phyloP scores from a whole-genome alignment of 164 flowering plant genomes.

The Vitis rupestris region DNA sequence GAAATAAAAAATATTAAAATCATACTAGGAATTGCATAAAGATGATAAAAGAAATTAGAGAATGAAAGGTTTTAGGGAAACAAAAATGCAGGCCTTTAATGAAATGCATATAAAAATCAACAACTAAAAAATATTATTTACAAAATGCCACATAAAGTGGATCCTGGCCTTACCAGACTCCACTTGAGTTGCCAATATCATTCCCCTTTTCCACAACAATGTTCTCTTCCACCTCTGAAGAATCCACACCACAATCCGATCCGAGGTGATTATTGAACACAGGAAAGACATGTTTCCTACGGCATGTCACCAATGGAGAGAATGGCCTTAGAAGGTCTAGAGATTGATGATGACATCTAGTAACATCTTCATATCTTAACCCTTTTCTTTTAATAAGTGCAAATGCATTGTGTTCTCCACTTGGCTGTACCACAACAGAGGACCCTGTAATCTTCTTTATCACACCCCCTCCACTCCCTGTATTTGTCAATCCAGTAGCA shows the following conservation, averaged over 20 bases:
- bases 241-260: constrained; percentile 31
- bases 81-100: too few species aligned
- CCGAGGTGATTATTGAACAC: constrained; percentile 18
- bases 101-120: background rate
- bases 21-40: too few species aligned
- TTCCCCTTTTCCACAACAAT: constrained; percentile 13
- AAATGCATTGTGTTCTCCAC: constrained; percentile 2
- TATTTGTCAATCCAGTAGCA: constrained; percentile 4
- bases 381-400: constrained; percentile 11
- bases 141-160: background rate
- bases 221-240: constrained; percentile 29
- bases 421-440: background rate
- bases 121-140: background rate
- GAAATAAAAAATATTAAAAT: too few species aligned
- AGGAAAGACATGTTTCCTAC: constrained; percentile 12
- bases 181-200: background rate
- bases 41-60: background rate
- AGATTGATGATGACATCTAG: constrained; percentile 4
- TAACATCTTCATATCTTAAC: constrained; percentile 7
- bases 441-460: background rate
- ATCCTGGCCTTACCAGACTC: constrained; percentile 21
- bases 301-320: constrained; percentile 14
- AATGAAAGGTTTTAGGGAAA: too few species aligned
- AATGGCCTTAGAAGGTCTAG: constrained; percentile 1
- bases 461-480: background rate